Conservation (phyloP, 2,329 filamentous ascomycete genomes). For the Calonectria henricotiae region DNA sequence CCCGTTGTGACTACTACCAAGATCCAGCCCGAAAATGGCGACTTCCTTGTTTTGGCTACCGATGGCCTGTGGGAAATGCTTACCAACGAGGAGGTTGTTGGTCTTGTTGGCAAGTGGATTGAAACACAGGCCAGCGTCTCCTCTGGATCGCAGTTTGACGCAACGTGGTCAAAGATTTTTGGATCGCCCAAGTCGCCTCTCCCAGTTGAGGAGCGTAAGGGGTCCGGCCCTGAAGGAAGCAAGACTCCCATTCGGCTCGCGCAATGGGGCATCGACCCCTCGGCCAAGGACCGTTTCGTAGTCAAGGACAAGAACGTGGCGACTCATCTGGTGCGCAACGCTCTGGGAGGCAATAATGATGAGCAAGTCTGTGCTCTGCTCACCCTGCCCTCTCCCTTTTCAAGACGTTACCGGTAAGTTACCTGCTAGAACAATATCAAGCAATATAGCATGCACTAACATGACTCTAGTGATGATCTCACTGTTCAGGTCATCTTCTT, state of each 20-base stretch:
- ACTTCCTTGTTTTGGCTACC: conserved; percentile 96
- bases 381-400: conserved; percentile 92
- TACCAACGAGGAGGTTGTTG: conserved; percentile 97
- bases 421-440: too few relatives aligned
- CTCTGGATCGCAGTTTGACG: conserved; percentile 77
- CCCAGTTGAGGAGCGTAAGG: conserved; percentile 80
- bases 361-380: conserved; percentile 95
- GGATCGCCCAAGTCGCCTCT: conserved; percentile 70
- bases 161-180: conserved; percentile 78
- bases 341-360: conserved; percentile 91
- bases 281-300: conserved; percentile 86
- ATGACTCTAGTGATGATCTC: conserved; percentile 82
- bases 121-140: conserved; percentile 78
- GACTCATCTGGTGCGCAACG: conserved; percentile 95
- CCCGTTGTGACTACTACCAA: conserved; percentile 95
- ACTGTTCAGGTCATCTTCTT: conserved; percentile 99
- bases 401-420: conserved; percentile 85
- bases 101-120: conserved; percentile 96
- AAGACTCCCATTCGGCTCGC: conserved; percentile 89
- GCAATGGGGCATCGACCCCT: conserved; percentile 89
- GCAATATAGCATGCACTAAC: conserved; percentile 19
- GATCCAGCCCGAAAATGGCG: conserved; percentile 89
- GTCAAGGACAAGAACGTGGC: conserved; percentile 97
- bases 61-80: conserved; percentile 99
- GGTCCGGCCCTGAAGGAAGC: conserved; percentile 76